Conservation (phyloP, 2,329 filamentous ascomycete genomes). For the Catunica adiposa region DNA sequence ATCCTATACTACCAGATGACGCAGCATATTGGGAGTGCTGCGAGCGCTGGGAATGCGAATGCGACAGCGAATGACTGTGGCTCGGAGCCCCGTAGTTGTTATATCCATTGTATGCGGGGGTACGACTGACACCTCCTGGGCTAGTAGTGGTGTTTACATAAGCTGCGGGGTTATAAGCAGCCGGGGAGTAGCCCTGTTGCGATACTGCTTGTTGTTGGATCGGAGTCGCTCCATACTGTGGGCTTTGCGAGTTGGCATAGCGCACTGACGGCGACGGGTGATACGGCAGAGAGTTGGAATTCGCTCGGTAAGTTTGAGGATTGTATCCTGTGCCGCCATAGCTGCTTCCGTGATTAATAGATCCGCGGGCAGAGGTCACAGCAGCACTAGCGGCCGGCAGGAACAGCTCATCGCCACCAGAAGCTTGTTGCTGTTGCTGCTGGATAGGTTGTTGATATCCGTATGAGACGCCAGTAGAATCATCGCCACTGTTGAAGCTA, state of each 20-base stretch:
- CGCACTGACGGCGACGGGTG: slow-evolving; percentile 17
- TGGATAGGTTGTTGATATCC: slow-evolving; percentile 20
- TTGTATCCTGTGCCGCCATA: slow-evolving; percentile 14
- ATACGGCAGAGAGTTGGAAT: slow-evolving; percentile 11
- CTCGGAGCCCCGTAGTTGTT: slow-evolving; percentile 24
- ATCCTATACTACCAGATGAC: slow-evolving; percentile 2
- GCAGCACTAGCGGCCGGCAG: slow-evolving; percentile 11
- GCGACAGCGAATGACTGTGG: slow-evolving; percentile 16
- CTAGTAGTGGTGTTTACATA: slow-evolving; percentile 31
- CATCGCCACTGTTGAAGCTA: slow-evolving; percentile 65
- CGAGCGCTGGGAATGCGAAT: slow-evolving; percentile 9
- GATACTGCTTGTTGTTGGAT: slow-evolving; percentile 17
- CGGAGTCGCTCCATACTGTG: slow-evolving; percentile 5
- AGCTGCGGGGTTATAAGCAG: slow-evolving; percentile 39
- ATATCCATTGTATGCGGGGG: slow-evolving; percentile 34
- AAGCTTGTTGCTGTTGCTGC: not conserved
- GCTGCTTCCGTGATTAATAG: slow-evolving; percentile 17
- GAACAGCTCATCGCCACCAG: slow-evolving; percentile 10
- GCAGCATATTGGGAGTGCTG: slow-evolving; percentile 4
- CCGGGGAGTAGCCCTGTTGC: slow-evolving; percentile 51
- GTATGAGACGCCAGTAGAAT: slow-evolving; percentile 29
- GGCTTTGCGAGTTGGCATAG: slow-evolving; percentile 10
- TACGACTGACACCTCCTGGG: slow-evolving; percentile 28
- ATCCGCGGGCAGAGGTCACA: slow-evolving; percentile 13
- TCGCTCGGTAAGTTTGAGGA: slow-evolving; percentile 9